Percentiles rank a stretch among this genome's conserved stretches.
Conservation (phyloP, 768 basidiomycete species). For the Agrocybe praecox region DNA sequence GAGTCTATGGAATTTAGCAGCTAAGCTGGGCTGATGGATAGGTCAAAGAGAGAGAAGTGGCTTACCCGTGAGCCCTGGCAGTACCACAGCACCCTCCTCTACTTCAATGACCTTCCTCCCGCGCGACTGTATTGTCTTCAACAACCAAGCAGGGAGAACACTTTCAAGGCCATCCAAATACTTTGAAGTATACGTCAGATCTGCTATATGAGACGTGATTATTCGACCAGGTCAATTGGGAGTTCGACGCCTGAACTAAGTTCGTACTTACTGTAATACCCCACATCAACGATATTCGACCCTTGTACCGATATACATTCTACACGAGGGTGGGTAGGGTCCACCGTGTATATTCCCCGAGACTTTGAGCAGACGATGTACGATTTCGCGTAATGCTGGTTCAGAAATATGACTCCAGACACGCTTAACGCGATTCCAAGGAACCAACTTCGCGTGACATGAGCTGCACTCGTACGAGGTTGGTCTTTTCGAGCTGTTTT, state of each 20-base stretch:
- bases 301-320: conserved; percentile 64
- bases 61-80: conserved; percentile 76
- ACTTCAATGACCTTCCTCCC: conserved; percentile 15
- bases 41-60: background rate
- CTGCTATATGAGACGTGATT: conserved; percentile 7
- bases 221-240: background rate
- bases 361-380: conserved; percentile 63
- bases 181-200: background rate
- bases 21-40: background rate
- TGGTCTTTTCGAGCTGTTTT: too few relatives aligned
- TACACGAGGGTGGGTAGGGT: conserved; percentile 48
- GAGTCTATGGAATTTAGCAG: conserved; percentile 54
- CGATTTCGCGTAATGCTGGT: conserved; percentile 6
- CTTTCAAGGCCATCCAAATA: background rate
- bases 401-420: conserved; percentile 7
- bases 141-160: conserved; percentile 7
- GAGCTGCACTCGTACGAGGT: too few relatives aligned
- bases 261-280: conserved; percentile 44
- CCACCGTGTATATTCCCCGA: conserved; percentile 70
- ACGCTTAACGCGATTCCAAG: conserved; percentile 12
- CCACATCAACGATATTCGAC: conserved; percentile 48
- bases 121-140: background rate
- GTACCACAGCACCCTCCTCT: conserved; percentile 32
- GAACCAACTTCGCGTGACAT: background rate
- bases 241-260: background rate